phyloP scores from a whole-genome alignment of 257 asterid species.

The Mitragyna speciosa region DNA sequence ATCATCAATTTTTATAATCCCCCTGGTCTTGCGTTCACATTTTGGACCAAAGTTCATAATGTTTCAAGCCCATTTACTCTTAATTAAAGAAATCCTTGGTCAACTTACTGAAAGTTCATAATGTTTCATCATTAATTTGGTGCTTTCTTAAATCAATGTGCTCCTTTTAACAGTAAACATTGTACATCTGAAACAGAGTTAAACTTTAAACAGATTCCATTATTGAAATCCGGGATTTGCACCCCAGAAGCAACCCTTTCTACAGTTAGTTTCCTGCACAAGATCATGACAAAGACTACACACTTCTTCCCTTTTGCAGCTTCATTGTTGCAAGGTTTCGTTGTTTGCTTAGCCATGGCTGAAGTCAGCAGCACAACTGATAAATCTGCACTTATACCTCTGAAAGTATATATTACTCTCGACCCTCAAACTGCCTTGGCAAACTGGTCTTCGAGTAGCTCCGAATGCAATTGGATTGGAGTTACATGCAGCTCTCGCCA shows the following conservation, averaged over 20 bases:
- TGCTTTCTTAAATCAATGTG: background rate
- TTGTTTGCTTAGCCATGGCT: conserved; percentile 7
- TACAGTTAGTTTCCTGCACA: background rate
- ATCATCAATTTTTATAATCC: background rate
- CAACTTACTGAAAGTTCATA: background rate
- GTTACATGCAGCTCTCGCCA: conserved; percentile 28
- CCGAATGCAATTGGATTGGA: conserved; percentile 38
- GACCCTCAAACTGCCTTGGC: conserved; percentile 20
- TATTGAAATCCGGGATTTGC: too few species aligned
- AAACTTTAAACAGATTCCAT: background rate
- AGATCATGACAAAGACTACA: conserved; percentile 4
- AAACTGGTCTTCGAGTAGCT: conserved; percentile 27
- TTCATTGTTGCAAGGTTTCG: conserved; percentile 2
- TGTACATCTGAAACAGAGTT: background rate
- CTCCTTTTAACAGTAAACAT: background rate
- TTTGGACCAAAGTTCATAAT: background rate
- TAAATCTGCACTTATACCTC: conserved; percentile 33
- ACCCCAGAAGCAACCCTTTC: background rate
- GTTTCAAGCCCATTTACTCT: background rate
- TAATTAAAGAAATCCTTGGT: background rate
- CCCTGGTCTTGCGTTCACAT: background rate
- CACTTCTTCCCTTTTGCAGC: conserved; percentile 1
- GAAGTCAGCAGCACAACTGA: conserved; percentile 29
- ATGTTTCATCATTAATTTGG: background rate
- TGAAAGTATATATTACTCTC: conserved; percentile 20